Conservation (phyloP, 192 early-diverging fungal genomes). For the Allomyces macrogynus region DNA sequence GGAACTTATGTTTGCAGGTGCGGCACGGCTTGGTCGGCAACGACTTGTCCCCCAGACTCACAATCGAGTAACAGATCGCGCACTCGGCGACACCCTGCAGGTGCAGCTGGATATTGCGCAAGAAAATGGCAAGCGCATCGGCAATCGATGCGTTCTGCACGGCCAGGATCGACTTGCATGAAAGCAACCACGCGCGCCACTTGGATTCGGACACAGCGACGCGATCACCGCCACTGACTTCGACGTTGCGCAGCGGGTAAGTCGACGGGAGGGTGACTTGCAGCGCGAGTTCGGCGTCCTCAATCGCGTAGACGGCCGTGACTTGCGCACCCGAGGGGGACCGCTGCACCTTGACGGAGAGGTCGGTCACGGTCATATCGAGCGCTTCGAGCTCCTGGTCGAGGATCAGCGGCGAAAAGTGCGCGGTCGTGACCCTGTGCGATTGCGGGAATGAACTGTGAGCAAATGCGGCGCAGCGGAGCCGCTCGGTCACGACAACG, state of each 20-base stretch:
- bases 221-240: slow-evolving; percentile 15
- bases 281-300: background rate
- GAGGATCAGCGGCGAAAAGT: background rate
- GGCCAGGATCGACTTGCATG: slow-evolving; percentile 24
- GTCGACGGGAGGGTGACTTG: slow-evolving; percentile 8
- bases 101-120: slow-evolving; percentile 71
- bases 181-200: slow-evolving; percentile 27
- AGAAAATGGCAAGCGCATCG: slow-evolving; percentile 54
- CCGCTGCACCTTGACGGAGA: background rate
- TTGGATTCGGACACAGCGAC: slow-evolving; percentile 24
- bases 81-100: slow-evolving; percentile 88
- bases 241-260: slow-evolving; percentile 19
- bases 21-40: slow-evolving; percentile 74
- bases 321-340: background rate
- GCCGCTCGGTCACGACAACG: too few species aligned
- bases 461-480: too few species aligned
- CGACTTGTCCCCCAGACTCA: slow-evolving; percentile 64
- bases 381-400: background rate
- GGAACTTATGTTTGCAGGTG: slow-evolving; percentile 91
- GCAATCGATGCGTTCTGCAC: slow-evolving; percentile 60
- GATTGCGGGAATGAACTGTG: too few species aligned
- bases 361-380: background rate
- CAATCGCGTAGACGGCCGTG: background rate
- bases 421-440: too few species aligned
- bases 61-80: slow-evolving; percentile 91